Percentiles rank a stretch among this genome's conserved stretches.
phyloP scores from a whole-genome alignment of 345 rosid genomes.

The Gossypium sturtianum region DNA sequence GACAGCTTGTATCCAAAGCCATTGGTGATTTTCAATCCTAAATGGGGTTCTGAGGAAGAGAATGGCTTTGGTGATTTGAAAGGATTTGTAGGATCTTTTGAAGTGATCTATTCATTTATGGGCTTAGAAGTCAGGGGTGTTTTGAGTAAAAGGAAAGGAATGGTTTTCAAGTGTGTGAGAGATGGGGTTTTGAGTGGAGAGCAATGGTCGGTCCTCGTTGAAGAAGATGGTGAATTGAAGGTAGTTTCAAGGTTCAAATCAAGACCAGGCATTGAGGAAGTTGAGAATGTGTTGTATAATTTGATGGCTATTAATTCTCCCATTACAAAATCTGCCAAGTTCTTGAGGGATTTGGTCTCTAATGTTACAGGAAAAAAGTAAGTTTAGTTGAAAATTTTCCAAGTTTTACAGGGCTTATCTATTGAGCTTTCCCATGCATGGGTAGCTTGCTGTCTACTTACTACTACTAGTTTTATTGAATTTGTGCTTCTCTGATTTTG shows the following conservation, averaged over 20 bases:
- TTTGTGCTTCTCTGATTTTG: background rate
- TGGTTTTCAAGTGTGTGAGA: constrained; percentile 71
- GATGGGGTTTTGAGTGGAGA: constrained; percentile 81
- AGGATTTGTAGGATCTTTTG: constrained; percentile 54
- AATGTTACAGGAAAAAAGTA: constrained; percentile 67
- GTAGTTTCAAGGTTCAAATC: constrained; percentile 64
- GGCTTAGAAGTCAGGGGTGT: constrained; percentile 73
- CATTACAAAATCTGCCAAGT: constrained; percentile 77
- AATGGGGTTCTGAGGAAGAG: constrained; percentile 65
- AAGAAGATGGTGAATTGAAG: constrained; percentile 54
- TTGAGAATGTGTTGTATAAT: constrained; percentile 71
- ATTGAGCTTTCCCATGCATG: background rate
- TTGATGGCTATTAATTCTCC: constrained; percentile 87
- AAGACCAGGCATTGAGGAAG: constrained; percentile 67
- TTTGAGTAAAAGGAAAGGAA: constrained; percentile 62
- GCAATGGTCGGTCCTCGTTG: constrained; percentile 68
- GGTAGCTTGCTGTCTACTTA: background rate
- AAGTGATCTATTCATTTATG: constrained; percentile 70
- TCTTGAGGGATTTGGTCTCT: constrained; percentile 58
- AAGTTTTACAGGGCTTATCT: background rate
- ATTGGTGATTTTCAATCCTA: constrained; percentile 71
- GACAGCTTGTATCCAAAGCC: constrained; percentile 54
- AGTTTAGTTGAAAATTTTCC: background rate
- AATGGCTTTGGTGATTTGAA: constrained; percentile 43
- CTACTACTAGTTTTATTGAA: background rate